Conservation (phyloP, 306 rosid species). For the Oxytropis ochrocephala region DNA sequence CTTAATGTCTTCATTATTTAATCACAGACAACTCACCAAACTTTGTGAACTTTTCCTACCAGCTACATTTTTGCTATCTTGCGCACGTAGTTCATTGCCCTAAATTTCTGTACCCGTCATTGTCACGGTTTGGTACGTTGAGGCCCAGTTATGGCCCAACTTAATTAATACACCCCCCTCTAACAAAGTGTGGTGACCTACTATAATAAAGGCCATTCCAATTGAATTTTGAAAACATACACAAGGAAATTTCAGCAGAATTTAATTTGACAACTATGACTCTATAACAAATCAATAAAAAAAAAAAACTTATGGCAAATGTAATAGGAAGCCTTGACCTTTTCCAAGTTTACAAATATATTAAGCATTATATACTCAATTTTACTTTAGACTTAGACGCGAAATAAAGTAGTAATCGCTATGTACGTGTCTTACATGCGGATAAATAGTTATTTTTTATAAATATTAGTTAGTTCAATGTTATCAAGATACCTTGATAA, state of each 20-base stretch:
- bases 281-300: not conserved
- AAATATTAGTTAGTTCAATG: no score
- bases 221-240: not conserved
- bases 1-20: slow-evolving; percentile 20
- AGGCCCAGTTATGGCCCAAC: slow-evolving; percentile 31
- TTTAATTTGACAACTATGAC: not conserved
- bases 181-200: not conserved
- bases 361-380: no score
- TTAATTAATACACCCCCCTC: slow-evolving; percentile 1
- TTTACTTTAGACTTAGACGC: no score
- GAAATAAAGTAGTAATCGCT: no score
- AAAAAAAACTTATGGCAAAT: not conserved
- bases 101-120: not conserved
- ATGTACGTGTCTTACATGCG: no score
- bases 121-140: slow-evolving; percentile 31
- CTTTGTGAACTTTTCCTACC: slow-evolving; percentile 39
- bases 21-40: slow-evolving; percentile 49
- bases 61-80: slow-evolving; percentile 34
- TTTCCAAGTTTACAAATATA: no score
- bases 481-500: no score
- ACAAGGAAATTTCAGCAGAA: not conserved
- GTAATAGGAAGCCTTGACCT: no score
- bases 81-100: slow-evolving; percentile 7
- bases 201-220: not conserved
- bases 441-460: no score